Percentiles rank a stretch among this genome's conserved stretches.
Evolutionary conservation across 1,284 basidiomycete species (phyloP).

Genomic region (Rhodotorula sp.): DNA sequence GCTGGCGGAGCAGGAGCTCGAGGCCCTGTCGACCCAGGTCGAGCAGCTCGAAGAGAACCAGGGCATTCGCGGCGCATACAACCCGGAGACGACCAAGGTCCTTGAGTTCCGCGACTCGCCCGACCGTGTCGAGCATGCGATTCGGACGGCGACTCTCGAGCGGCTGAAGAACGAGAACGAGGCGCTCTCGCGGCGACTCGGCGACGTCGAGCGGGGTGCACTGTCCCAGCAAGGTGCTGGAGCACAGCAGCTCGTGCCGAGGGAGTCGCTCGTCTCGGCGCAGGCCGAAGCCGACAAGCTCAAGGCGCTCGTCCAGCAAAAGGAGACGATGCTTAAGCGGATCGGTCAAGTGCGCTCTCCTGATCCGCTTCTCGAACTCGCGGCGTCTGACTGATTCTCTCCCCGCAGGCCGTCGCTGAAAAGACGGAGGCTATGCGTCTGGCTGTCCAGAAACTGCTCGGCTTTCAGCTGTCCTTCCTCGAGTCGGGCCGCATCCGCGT

Average conservation of each 20-base stretch:
- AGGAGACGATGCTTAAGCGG: conserved; percentile 74
- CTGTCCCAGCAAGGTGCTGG: too few species aligned
- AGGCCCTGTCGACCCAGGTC: conserved; percentile 65
- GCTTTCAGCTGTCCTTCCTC: conserved; percentile 78
- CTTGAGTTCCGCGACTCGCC: conserved; percentile 71
- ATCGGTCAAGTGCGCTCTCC: conserved; percentile 42
- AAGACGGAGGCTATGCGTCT: conserved; percentile 79
- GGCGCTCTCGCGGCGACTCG: conserved; percentile 55
- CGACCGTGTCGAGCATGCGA: conserved; percentile 66
- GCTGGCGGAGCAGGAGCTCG: conserved; percentile 57
- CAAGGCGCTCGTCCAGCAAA: conserved; percentile 52
- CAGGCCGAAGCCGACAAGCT: conserved; percentile 62
- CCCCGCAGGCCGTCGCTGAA: conserved; percentile 59
- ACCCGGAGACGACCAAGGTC: conserved; percentile 67
- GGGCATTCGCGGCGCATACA: conserved; percentile 70
- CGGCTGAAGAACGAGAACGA: conserved; percentile 70
- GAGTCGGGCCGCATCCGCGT: conserved; percentile 78
- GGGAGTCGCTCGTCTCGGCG: conserved; percentile 64
- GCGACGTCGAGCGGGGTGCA: conserved; percentile 39
- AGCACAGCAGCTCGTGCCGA: conserved; percentile 54
- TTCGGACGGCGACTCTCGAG: conserved; percentile 66
- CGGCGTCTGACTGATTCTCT: conserved; percentile 29
- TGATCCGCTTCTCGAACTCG: not conserved
- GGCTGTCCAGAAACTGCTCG: conserved; percentile 73
- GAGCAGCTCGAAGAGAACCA: conserved; percentile 67